Conservation (phyloP, 345 rosid genomes). For the Eucalyptus albens region DNA sequence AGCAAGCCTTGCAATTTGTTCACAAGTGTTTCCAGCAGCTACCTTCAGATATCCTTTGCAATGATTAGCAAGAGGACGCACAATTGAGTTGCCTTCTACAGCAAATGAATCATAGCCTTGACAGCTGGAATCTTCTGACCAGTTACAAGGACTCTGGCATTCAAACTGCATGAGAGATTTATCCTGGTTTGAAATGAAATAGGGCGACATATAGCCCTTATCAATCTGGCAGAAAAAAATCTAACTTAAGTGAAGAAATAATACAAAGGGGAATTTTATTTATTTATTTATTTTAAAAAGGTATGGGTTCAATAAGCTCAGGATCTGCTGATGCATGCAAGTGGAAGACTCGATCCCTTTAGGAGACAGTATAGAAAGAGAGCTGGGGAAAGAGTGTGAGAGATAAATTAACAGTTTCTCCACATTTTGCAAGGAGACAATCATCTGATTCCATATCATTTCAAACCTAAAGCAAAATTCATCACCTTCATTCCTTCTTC, state of each 20-base stretch:
- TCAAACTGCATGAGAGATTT: constrained; percentile 62
- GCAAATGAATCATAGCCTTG: constrained; percentile 47
- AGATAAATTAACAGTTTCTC: neutral
- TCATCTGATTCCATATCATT: neutral
- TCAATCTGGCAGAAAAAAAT: constrained; percentile 36
- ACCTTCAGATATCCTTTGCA: constrained; percentile 64
- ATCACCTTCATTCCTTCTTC: constrained; percentile 88
- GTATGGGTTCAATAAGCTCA: neutral
- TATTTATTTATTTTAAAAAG: no score
- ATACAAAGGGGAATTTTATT: no score
- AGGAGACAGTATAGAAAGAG: neutral
- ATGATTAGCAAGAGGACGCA: constrained; percentile 64
- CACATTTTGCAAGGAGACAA: neutral
- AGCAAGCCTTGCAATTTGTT: neutral
- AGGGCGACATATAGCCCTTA: constrained; percentile 75
- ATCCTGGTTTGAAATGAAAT: constrained; percentile 76
- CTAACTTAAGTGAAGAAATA: no score
- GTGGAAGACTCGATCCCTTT: neutral
- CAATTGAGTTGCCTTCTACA: constrained; percentile 64
- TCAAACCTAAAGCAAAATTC: neutral
- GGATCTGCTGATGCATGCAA: neutral
- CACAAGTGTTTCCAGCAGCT: constrained; percentile 41
- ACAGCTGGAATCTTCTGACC: constrained; percentile 47
- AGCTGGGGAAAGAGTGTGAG: neutral
- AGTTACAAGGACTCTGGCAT: constrained; percentile 63